Evolutionary conservation across 2,329 filamentous ascomycete genomes (phyloP), one percentile per base, ranked within the genome.

Genomic region (Bretziella fagacearum): DNA sequence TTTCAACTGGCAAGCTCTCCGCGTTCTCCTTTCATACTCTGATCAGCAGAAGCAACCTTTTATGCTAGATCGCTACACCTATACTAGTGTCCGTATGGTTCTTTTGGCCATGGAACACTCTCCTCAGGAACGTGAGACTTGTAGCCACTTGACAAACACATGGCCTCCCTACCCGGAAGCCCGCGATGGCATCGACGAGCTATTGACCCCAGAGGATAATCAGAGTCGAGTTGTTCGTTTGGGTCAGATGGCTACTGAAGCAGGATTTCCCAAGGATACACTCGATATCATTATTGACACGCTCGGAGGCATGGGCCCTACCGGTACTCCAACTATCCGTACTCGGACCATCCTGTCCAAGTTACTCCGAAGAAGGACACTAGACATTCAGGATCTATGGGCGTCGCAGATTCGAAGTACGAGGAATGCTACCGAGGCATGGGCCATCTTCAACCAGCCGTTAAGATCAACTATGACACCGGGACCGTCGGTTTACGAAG

Each of bases 151-250:
- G 47, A 61, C 63, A 2, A 63, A 67, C 43, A 66, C 65, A 2
- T 79, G 75, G 76, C 76, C 76, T 7, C 76, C 76, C 0, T 79
- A 76, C 58, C 61, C 73, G 47, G 62, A 65, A 30, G 64, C 69
- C 8, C 66, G 70, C 49, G 71, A 79, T 54, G 75, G 74, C 1
- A 69, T 73, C 51, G 76, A 80, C 55, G 74, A 75, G 52, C 63
- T 61, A 44, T 63, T 66, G 44, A 63, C 65, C 4, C 62, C 61
- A 1, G 65, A 71, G 37, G 70, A 75, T 22, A 70, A 71, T 50
- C 62, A 67, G 52, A 74, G 72, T 48, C 64, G 74, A 46, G 67
- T 67, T 33, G 64, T 71, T 6, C 65, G 63, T 50, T 73, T 71
- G 1, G 68, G 74, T 4, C 59, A 66, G 32, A 63, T 73, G 50